Conservation (phyloP, 2,329 filamentous ascomycete species). For the Pseudogymnoascus sp. region DNA sequence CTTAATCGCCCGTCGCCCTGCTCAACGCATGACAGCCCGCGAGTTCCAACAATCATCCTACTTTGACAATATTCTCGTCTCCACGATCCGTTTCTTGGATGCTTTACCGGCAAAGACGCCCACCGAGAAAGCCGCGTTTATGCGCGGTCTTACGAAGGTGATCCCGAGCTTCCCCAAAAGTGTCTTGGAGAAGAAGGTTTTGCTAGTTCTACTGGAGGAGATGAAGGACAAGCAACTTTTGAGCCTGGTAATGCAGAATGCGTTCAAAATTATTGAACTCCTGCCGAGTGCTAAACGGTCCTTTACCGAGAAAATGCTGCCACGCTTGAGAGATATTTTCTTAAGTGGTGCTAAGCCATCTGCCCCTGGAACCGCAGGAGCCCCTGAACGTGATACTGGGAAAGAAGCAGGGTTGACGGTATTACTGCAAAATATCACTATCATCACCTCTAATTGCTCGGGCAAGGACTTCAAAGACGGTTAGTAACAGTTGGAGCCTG, state of each 20-base stretch:
- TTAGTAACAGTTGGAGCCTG: constrained; percentile 32
- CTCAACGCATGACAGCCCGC: constrained; percentile 75
- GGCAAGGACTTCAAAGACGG: constrained; percentile 94
- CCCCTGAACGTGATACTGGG: constrained; percentile 67
- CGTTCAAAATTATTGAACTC: constrained; percentile 80
- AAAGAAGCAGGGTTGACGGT: constrained; percentile 90
- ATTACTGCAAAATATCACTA: constrained; percentile 71
- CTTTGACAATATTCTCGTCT: constrained; percentile 94
- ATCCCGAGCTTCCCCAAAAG: constrained; percentile 86
- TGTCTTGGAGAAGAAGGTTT: constrained; percentile 88
- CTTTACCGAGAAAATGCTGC: constrained; percentile 81
- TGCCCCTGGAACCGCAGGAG: constrained; percentile 29
- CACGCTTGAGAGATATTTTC: constrained; percentile 76
- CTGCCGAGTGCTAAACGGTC: constrained; percentile 69
- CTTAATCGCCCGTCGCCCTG: constrained; percentile 78
- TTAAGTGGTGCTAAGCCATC: constrained; percentile 48
- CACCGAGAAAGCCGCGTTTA: constrained; percentile 83
- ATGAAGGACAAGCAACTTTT: constrained; percentile 86
- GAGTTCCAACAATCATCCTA: constrained; percentile 95
- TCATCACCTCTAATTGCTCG: constrained; percentile 70
- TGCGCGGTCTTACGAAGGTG: constrained; percentile 80
- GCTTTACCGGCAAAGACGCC: constrained; percentile 84
- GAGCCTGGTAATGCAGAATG: constrained; percentile 77
- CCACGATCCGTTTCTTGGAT: constrained; percentile 91
- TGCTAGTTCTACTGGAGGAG: constrained; percentile 84